Percentiles rank a stretch among this genome's conserved stretches.
Conservation (phyloP, 169 alveolate genomes). For the Plasmodium vivax region DNA sequence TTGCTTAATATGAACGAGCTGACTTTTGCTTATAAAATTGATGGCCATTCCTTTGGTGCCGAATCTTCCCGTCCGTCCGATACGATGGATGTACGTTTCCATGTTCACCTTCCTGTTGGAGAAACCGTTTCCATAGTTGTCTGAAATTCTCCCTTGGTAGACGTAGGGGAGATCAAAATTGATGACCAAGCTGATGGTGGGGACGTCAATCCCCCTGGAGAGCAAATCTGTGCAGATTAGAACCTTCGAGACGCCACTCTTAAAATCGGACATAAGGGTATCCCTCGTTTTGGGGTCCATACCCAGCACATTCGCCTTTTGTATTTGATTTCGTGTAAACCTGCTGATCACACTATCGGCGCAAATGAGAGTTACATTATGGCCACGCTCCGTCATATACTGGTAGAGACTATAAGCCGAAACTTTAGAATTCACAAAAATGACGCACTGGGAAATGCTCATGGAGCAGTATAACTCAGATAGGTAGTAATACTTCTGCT, state of each 20-base stretch:
- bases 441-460: slow-evolving; percentile 96
- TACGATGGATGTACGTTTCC: slow-evolving; percentile 96
- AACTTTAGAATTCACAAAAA: slow-evolving; percentile 96
- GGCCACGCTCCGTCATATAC: slow-evolving; percentile 86
- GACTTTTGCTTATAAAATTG: slow-evolving; percentile 83
- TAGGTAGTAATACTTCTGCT: slow-evolving; percentile 92
- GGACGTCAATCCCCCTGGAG: slow-evolving; percentile 99
- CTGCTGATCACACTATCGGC: slow-evolving; percentile 75
- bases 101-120: slow-evolving; percentile 8
- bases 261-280: slow-evolving; percentile 95
- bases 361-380: slow-evolving; percentile 72
- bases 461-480: slow-evolving; percentile 95
- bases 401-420: slow-evolving; percentile 93
- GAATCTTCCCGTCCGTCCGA: slow-evolving; percentile 98
- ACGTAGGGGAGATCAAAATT: slow-evolving; percentile 94
- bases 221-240: slow-evolving; percentile 97
- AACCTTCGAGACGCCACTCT: slow-evolving; percentile 96
- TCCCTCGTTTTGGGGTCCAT: slow-evolving; percentile 96
- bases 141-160: slow-evolving; percentile 78
- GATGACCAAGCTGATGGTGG: slow-evolving; percentile 94
- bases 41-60: slow-evolving; percentile 97
- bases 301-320: slow-evolving; percentile 86
- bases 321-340: slow-evolving; percentile 74
- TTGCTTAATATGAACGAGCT: slow-evolving; percentile 80
- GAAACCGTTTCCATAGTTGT: background rate